Base-by-base conservation (phyloP, 805 yeast genomes). In the Metschnikowia kunwiensis region DNA sequence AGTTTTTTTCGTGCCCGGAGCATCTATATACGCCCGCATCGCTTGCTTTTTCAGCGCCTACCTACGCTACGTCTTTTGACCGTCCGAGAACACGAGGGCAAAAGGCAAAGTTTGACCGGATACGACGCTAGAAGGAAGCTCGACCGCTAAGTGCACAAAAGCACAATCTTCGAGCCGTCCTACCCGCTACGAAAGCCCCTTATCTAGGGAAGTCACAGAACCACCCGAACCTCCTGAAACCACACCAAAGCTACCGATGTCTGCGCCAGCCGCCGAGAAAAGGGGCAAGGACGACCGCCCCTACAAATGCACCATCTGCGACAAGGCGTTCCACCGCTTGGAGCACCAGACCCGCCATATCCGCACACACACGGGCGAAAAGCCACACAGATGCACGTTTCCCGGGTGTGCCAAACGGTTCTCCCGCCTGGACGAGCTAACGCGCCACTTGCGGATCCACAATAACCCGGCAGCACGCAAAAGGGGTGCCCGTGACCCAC, bases 311-410 rank as follows among this genome's bases (percentile, higher is more conserved):
- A 81, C 89, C 14, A 69, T 84, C 51, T 87, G 96, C 60, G 80
- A 77, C 33, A 85, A 86, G 63, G 86, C 94, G 7, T 87, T 87
- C 58, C 91, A 86, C 58, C 72, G 96, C 43, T 66, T 87, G 31
- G 96, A 87, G 59, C 96, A 87, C 59, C 94, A 86, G 56, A 87
- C 95, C 9, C 74, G 96, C 48, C 96, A 87, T 58, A 82, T 88
- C 49, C 70, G 96, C 40, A 87, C 95, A 7, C 96, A 87, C 63
- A 87, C 96, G 0, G 96, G 96, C 32, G 95, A 87, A 58, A 85
- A 86, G 57, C 95, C 96, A 2, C 93, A 85, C 55, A 80, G 78
- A 32, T 87, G 96, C 61, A 74, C 79, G 13, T 86, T 75, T 49
- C 88, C 93, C 1, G 86, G 86, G n/a, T 87, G 96, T 62, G 60